Conservation (phyloP, 441 rosid genomes). For the Populus hybrid region DNA sequence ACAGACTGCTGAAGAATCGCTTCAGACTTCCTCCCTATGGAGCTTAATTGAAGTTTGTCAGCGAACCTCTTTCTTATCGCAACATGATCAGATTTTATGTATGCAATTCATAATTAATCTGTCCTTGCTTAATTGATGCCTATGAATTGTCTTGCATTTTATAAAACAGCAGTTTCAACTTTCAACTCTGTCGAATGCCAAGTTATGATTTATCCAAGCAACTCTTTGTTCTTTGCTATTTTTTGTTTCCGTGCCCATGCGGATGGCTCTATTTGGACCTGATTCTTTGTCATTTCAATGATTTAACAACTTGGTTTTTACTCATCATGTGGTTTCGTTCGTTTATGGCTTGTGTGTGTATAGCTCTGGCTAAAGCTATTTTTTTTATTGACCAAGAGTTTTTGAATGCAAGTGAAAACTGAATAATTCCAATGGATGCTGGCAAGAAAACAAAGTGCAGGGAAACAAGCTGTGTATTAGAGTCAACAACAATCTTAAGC, state of each 20-base stretch:
- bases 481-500: neutral
- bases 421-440: neutral
- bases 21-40: neutral
- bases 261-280: no score
- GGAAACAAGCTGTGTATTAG: neutral
- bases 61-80: neutral
- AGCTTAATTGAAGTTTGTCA: neutral
- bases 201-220: no score
- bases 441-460: neutral
- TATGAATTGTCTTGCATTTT: neutral
- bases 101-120: no score
- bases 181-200: neutral
- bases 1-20: neutral
- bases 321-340: neutral
- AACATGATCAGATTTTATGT: neutral
- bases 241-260: neutral
- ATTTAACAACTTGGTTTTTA: neutral
- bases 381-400: no score
- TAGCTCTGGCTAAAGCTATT: neutral
- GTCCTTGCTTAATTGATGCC: neutral
- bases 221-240: neutral
- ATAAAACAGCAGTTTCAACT: neutral
- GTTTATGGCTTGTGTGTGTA: neutral
- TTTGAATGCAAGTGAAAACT: neutral
- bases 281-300: neutral